Conservation (phyloP, 192 early-diverging fungal species). For the Coemansia sp. region DNA sequence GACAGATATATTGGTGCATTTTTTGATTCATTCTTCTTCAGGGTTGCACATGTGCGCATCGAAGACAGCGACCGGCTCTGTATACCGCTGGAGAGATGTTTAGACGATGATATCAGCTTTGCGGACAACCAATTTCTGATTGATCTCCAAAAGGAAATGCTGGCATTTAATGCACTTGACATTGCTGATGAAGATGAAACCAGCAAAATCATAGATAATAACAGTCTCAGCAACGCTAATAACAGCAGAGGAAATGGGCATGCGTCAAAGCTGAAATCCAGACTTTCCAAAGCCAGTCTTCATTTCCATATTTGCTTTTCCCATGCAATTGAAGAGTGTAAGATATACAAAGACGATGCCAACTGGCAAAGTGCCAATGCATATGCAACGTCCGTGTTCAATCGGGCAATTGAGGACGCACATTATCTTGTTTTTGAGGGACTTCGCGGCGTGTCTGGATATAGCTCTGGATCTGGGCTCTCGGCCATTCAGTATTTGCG, state of each 20-base stretch:
- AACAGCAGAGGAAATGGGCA: constrained; percentile 6
- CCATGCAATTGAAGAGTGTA: constrained; percentile 21
- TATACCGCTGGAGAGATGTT: neutral
- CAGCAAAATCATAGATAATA: neutral
- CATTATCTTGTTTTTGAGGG: constrained; percentile 34
- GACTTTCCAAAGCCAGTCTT: constrained; percentile 9
- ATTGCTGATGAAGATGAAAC: neutral
- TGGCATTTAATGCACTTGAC: constrained; percentile 9
- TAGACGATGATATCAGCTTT: constrained; percentile 3
- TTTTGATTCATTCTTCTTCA: constrained; percentile 43
- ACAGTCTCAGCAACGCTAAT: neutral
- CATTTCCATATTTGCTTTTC: constrained; percentile 42
- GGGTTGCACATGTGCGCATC: constrained; percentile 13
- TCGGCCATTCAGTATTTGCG: constrained; percentile 2
- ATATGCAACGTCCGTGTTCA: constrained; percentile 42
- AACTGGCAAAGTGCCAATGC: constrained; percentile 37
- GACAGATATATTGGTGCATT: constrained; percentile 33
- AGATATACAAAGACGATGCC: constrained; percentile 22
- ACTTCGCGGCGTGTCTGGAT: constrained; percentile 1
- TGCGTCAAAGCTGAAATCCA: neutral
- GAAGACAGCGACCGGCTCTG: constrained; percentile 10
- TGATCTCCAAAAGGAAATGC: constrained; percentile 27
- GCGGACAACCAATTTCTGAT: constrained; percentile 12
- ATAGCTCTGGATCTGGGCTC: neutral
- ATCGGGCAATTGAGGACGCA: constrained; percentile 37